phyloP scores from a whole-genome alignment of 352 stramenopile genomes.

The Pythium folliculosum region DNA sequence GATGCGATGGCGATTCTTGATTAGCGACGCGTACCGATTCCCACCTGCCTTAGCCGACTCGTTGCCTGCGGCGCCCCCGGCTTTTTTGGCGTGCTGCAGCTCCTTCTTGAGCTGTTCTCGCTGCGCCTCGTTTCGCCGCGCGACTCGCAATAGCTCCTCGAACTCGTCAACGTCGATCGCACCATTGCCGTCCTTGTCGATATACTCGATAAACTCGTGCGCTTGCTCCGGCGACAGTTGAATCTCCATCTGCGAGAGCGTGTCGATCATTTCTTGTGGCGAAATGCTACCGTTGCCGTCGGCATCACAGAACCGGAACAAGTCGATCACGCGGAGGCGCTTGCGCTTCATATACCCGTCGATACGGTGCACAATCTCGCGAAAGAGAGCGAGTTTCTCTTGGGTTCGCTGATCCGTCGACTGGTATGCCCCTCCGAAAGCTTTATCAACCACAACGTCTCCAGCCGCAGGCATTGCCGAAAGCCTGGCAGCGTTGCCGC shows the following conservation, averaged over 20 bases:
- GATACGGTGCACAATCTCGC: constrained; percentile 77
- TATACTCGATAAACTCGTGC: constrained; percentile 69
- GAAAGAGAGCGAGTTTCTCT: constrained; percentile 70
- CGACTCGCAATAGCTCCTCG: constrained; percentile 75
- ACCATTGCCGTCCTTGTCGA: constrained; percentile 83
- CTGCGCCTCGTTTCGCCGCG: constrained; percentile 66
- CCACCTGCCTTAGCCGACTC: constrained; percentile 26
- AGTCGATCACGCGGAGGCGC: constrained; percentile 78
- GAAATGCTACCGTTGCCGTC: constrained; percentile 82
- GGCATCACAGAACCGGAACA: constrained; percentile 85
- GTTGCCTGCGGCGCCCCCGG: constrained; percentile 2
- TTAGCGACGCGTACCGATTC: constrained; percentile 44
- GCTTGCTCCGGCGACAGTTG: constrained; percentile 67
- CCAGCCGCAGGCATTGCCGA: constrained; percentile 12
- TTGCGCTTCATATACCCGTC: constrained; percentile 87
- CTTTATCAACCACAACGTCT: constrained; percentile 32
- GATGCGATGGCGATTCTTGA: constrained; percentile 61
- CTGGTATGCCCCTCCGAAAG: constrained; percentile 62
- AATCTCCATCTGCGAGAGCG: constrained; percentile 84
- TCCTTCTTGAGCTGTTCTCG: constrained; percentile 76
- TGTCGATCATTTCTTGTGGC: constrained; percentile 80
- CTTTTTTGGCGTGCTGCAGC: constrained; percentile 44
- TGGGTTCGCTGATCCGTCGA: constrained; percentile 65
- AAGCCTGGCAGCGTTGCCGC: neutral
- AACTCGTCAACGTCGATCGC: constrained; percentile 88